Conservation (phyloP, 805 yeast species). For the Kregervanrija delftensis region DNA sequence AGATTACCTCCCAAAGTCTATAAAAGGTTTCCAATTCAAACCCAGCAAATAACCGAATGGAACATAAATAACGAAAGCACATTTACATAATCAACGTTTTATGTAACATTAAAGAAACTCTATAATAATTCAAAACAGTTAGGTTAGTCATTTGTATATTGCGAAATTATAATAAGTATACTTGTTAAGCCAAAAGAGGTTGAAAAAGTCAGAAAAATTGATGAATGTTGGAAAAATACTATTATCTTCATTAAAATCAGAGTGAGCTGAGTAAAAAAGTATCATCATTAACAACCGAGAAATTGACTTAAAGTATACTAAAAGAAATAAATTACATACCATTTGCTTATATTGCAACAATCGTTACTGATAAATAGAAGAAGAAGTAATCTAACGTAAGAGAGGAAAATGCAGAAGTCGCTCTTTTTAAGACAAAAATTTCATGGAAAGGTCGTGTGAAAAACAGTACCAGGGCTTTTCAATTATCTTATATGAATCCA, state of each 20-base stretch:
- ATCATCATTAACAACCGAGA: constrained; percentile 36
- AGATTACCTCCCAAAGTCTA: no score
- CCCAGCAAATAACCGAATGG: no score
- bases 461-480: not conserved
- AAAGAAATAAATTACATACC: not conserved
- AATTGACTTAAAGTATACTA: not conserved
- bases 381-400: not conserved
- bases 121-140: no score
- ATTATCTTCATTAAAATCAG: constrained; percentile 48
- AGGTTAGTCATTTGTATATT: no score
- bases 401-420: not conserved
- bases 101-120: no score
- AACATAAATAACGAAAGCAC: no score
- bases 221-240: constrained; percentile 43
- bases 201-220: constrained; percentile 26
- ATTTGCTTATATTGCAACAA: not conserved
- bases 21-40: no score
- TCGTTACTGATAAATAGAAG: not conserved
- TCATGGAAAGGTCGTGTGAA: constrained; percentile 5
- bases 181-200: no score
- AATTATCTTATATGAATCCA: not conserved
- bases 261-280: constrained; percentile 53
- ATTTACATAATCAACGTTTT: no score
- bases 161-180: no score
- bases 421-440: not conserved